A percentile compares a stretch with the other conserved stretches of the same genome.
These are phyloP conservation scores for Volutella citrinella DNA, from an alignment of 2,329 filamentous ascomycete species.

Conservation along the genomic window DNA sequence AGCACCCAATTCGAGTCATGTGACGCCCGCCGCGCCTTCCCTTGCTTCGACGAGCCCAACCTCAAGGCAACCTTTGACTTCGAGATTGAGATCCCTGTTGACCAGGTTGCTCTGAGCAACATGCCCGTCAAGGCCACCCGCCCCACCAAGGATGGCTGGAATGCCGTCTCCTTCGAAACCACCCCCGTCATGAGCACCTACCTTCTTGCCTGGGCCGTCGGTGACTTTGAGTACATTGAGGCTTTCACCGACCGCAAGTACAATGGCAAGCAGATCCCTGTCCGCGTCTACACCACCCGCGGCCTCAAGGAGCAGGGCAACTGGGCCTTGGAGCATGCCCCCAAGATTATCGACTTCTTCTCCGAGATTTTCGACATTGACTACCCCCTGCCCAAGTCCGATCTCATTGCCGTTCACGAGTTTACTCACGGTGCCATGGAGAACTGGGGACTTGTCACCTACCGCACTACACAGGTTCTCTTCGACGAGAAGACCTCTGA, in stretches of 20 bases:
- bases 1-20: conserved; percentile 98
- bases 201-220: conserved; percentile 88
- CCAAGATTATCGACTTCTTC: conserved; percentile 93
- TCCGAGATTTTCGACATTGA: conserved; percentile 92
- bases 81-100: conserved; percentile 83
- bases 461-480: conserved; percentile 91
- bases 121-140: conserved; percentile 81
- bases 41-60: conserved; percentile 97
- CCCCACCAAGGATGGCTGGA: conserved; percentile 60
- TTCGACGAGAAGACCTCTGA: conserved; percentile 93
- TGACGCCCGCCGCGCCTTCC: conserved; percentile 91
- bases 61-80: conserved; percentile 96
- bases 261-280: conserved; percentile 85
- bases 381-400: conserved; percentile 89
- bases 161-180: conserved; percentile 74
- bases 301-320: conserved; percentile 91
- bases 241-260: conserved; percentile 86
- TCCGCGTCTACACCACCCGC: conserved; percentile 91
- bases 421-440: conserved; percentile 90
- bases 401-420: conserved; percentile 87
- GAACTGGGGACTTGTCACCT: conserved; percentile 96
- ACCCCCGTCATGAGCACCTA: conserved; percentile 92
- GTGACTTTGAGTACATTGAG: conserved; percentile 96
- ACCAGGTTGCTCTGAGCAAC: conserved; percentile 87
- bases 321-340: conserved; percentile 86